Evolutionary conservation across 352 stramenopile genomes (phyloP), one percentile per base, ranked within the genome.

Genomic region (Thalassiosira pacifica): DNA sequence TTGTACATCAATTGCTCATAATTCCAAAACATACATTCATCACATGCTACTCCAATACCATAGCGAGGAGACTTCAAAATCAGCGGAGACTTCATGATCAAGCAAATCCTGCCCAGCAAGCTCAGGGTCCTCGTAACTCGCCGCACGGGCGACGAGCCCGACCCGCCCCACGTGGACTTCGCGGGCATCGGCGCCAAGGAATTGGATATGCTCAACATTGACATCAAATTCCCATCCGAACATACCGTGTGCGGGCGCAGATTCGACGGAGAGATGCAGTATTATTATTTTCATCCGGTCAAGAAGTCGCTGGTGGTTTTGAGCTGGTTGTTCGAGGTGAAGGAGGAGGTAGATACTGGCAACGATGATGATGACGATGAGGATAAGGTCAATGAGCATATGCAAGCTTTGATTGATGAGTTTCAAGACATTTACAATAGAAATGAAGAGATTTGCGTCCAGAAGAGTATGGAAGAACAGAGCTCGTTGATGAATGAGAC

Each of bases 251-350:
- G 88, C 73, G 89, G 89, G 9, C 52, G 86, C 42, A 26, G 27
- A 22, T 94, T 90, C 75, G 92, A 93, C 73, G 92, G 75, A 1
- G 92, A 95, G 68, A 93, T 94, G 82, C 92, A 95, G 72, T 90
- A 94, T 26, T 93, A 90, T 71, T 82, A 86, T 57, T 83, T 90
- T 29, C 86, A 93, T 76, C 76, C 83, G 1, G 85, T 86, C 27
- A 87, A 84, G 72, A 74, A 72, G 42, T 13, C 48, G 31, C 40
- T 86, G 19, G 27, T 89, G 40, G 83, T 57, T 11, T 53, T 86
- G 6, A 24, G 42, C 18, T 84, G 63, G 45, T 73, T 89, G 4
- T 29, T 86, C 0, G 73, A 87, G 13, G 63, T 48, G 61, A 45
- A 76, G 10, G 34, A 42, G 34, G 10, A 42, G 4, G 10, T 42